Evolutionary conservation across 257 asterid genomes (phyloP).

Genomic region (Linaria vulgaris): DNA sequence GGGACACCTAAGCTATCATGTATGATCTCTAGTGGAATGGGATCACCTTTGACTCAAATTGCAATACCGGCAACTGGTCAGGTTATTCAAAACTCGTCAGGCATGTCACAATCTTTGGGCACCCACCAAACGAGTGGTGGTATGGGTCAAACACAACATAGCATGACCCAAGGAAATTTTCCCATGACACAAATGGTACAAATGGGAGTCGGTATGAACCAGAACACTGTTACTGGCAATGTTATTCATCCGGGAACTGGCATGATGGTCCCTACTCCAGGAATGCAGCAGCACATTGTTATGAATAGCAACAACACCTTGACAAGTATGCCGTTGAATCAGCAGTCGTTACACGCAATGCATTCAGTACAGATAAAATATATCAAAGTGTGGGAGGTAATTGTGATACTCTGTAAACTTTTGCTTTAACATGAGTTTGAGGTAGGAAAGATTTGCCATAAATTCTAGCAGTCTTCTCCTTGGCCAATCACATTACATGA

Average conservation of each 20-base stretch:
- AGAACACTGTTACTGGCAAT: constrained; percentile 33
- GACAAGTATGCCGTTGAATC: constrained; percentile 57
- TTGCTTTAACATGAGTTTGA: no score
- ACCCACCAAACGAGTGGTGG: constrained; percentile 60
- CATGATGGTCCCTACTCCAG: constrained; percentile 82
- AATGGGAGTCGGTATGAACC: constrained; percentile 62
- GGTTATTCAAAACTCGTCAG: constrained; percentile 53
- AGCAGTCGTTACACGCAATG: constrained; percentile 59
- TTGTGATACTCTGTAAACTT: neutral
- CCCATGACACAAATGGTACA: constrained; percentile 76
- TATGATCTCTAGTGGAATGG: constrained; percentile 84
- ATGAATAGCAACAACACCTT: constrained; percentile 47
- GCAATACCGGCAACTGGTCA: constrained; percentile 55
- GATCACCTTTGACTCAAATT: constrained; percentile 70
- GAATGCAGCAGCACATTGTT: constrained; percentile 60
- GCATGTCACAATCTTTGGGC: constrained; percentile 61
- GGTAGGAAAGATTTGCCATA: no score
- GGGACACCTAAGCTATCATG: constrained; percentile 82
- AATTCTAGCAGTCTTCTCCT: no score
- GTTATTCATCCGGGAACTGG: constrained; percentile 46
- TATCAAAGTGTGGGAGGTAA: constrained; percentile 96
- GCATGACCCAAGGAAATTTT: constrained; percentile 67
- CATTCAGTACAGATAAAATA: constrained; percentile 73
- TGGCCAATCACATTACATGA: no score
- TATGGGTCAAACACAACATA: constrained; percentile 63